phyloP scores from a whole-genome alignment of 176 grass and related monocot genomes.

The Carex littledalei region DNA sequence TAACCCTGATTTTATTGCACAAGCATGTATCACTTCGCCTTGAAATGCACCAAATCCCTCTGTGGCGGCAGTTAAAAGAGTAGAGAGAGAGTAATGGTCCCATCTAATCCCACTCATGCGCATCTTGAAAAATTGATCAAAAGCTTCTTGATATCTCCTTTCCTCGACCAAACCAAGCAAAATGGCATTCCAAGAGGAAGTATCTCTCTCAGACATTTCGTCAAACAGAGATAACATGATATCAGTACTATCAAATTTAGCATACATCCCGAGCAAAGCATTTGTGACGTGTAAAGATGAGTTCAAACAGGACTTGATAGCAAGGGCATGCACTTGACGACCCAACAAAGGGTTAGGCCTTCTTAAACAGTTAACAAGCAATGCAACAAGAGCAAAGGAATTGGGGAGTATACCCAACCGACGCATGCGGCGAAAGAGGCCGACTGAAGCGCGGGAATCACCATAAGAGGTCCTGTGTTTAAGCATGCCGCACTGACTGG shows the following conservation, averaged over 20 bases:
- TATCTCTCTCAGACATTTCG: constrained; percentile 40
- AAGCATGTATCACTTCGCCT: constrained; percentile 33
- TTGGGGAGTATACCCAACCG: constrained; percentile 25
- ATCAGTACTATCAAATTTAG: neutral
- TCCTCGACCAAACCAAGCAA: constrained; percentile 28
- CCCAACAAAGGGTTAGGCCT: constrained; percentile 19
- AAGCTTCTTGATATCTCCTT: constrained; percentile 29
- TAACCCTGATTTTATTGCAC: constrained; percentile 42
- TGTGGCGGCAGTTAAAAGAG: constrained; percentile 28
- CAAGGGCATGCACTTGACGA: constrained; percentile 31
- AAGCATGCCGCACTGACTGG: neutral
- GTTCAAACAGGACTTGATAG: constrained; percentile 25
- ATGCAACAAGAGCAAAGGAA: constrained; percentile 29
- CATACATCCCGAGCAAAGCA: constrained; percentile 29
- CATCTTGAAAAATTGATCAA: constrained; percentile 31
- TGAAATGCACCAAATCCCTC: neutral
- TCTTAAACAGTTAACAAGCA: constrained; percentile 37
- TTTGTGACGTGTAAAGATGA: constrained; percentile 26
- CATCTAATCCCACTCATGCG: constrained; percentile 13
- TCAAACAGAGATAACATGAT: constrained; percentile 24
- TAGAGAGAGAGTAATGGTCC: constrained; percentile 34
- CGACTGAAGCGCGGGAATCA: neutral
- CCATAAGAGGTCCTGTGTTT: neutral
- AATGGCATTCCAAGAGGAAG: constrained; percentile 40
- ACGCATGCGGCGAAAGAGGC: constrained; percentile 31